Conservation (phyloP, 306 rosid species). For the Adenanthera pavonina region DNA sequence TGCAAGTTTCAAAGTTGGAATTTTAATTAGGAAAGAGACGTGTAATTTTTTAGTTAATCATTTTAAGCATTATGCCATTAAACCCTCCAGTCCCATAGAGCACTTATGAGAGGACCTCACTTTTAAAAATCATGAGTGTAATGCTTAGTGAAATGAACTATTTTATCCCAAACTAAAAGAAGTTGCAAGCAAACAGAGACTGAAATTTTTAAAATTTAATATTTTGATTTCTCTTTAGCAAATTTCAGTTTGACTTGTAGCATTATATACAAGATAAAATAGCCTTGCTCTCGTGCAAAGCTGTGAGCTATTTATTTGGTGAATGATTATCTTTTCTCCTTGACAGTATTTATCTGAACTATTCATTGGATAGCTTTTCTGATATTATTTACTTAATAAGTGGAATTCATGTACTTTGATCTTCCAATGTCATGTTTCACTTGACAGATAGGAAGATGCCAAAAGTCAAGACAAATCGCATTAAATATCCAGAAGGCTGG, state of each 20-base stretch:
- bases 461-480: conserved; percentile 88
- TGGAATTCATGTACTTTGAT: conserved; percentile 11
- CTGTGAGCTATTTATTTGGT: conserved; percentile 6
- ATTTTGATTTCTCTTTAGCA: background rate
- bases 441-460: conserved; percentile 70
- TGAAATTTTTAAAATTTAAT: background rate
- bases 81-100: background rate
- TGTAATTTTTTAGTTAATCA: background rate
- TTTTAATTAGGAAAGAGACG: background rate
- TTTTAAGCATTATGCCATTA: background rate
- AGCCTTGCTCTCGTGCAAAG: background rate
- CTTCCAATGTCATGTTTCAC: conserved; percentile 12
- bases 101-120: background rate
- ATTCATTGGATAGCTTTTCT: conserved; percentile 20
- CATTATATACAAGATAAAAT: background rate
- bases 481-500: conserved; percentile 94
- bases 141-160: background rate
- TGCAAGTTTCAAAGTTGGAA: background rate
- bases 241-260: background rate
- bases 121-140: background rate
- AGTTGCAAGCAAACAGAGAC: background rate
- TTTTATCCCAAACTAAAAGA: background rate
- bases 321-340: background rate
- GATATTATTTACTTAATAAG: background rate
- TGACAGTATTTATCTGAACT: background rate